These are phyloP conservation scores for Blastobotrys raffinosifermentans DNA, from an alignment of 1,139 yeast species.

Conservation along the genomic window DNA sequence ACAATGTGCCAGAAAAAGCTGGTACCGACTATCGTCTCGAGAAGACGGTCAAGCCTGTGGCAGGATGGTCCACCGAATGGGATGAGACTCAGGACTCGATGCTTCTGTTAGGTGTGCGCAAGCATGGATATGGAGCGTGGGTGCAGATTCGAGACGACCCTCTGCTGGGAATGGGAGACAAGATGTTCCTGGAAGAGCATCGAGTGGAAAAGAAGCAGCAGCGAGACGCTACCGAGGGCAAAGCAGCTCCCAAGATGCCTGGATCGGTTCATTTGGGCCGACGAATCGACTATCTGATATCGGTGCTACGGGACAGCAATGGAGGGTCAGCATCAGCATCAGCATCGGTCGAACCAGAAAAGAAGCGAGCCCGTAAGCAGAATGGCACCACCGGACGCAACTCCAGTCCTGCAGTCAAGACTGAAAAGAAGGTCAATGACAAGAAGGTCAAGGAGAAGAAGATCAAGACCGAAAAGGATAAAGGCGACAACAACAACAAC, in stretches of 20 bases:
- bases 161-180: constrained; percentile 76
- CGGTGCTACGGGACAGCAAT: constrained; percentile 55
- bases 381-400: constrained; percentile 7
- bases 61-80: constrained; percentile 93
- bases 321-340: constrained; percentile 35
- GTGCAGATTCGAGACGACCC: constrained; percentile 92
- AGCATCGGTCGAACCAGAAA: constrained; percentile 9
- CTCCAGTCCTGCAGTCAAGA: constrained; percentile 2
- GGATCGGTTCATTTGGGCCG: constrained; percentile 93
- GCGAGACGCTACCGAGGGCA: constrained; percentile 31
- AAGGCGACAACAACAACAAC: neutral
- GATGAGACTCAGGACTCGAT: constrained; percentile 73
- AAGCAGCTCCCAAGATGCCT: constrained; percentile 61
- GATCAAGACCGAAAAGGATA: constrained; percentile 5
- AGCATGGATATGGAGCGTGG: constrained; percentile 98
- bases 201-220: constrained; percentile 38
- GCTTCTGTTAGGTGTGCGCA: constrained; percentile 78
- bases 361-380: constrained; percentile 5
- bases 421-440: constrained; percentile 9
- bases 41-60: constrained; percentile 67
- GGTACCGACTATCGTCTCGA: constrained; percentile 48
- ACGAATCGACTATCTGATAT: constrained; percentile 79
- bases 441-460: constrained; percentile 7
- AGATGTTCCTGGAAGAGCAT: constrained; percentile 55
- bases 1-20: constrained; percentile 56